These are phyloP conservation scores for Candida saitoana DNA, from an alignment of 805 yeast genomes.

Conservation along the genomic window DNA sequence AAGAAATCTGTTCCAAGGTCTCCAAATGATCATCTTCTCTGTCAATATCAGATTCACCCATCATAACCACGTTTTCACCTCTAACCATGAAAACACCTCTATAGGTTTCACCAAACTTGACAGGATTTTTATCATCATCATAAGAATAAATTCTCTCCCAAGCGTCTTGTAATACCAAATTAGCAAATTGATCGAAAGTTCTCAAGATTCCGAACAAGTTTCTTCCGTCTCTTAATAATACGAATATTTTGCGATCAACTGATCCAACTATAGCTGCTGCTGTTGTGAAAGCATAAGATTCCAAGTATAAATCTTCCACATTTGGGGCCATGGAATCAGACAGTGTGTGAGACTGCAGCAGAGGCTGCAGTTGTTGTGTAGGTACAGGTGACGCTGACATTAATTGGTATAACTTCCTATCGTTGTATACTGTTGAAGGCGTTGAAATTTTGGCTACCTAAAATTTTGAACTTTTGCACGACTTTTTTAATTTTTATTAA, in stretches of 20 bases:
- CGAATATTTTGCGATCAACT: constrained; percentile 78
- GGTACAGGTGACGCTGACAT: constrained; percentile 2
- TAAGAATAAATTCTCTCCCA: constrained; percentile 74
- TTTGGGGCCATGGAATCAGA: constrained; percentile 25
- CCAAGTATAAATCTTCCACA: constrained; percentile 60
- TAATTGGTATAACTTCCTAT: not conserved
- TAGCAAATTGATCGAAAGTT: constrained; percentile 94
- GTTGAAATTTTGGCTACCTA: not conserved
- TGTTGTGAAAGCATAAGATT: constrained; percentile 79
- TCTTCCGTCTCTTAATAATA: constrained; percentile 84
- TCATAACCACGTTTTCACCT: constrained; percentile 91
- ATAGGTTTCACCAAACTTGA: constrained; percentile 66
- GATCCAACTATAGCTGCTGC: constrained; percentile 89
- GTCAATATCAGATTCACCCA: constrained; percentile 92
- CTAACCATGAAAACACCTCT: constrained; percentile 84
- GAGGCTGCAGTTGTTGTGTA: constrained; percentile 7
- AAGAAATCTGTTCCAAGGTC: constrained; percentile 54
- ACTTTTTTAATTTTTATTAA: no score
- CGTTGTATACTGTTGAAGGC: not conserved
- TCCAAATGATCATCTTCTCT: constrained; percentile 69
- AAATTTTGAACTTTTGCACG: no score
- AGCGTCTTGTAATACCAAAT: constrained; percentile 87
- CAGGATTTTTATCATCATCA: constrained; percentile 32
- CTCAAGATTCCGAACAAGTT: constrained; percentile 83
- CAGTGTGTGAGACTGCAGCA: constrained; percentile 5